These are phyloP conservation scores for Phytophthora brassicae DNA, from an alignment of 352 stramenopile genomes.

Conservation along the genomic window DNA sequence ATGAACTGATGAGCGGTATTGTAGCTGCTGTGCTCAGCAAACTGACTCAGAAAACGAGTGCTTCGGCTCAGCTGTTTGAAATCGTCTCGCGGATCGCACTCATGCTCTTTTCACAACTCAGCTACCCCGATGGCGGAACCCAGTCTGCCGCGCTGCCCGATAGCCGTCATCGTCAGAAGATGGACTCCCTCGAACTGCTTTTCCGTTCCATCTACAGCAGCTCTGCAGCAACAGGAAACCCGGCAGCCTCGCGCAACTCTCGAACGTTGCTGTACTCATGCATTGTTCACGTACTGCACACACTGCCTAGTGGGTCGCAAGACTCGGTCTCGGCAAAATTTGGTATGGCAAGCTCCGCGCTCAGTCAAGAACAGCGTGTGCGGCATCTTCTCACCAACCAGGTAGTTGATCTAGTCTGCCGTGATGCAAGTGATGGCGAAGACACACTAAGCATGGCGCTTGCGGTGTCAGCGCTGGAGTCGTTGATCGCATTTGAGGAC, in stretches of 20 bases:
- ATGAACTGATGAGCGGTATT: constrained; percentile 68
- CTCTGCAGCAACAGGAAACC: constrained; percentile 65
- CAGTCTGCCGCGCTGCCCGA: constrained; percentile 33
- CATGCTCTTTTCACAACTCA: constrained; percentile 59
- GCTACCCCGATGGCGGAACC: constrained; percentile 23
- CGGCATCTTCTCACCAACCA: constrained; percentile 48
- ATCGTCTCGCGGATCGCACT: constrained; percentile 69
- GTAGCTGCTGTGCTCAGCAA: constrained; percentile 63
- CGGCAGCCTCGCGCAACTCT: constrained; percentile 69
- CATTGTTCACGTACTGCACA: constrained; percentile 67
- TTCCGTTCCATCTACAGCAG: constrained; percentile 65
- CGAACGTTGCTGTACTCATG: constrained; percentile 80
- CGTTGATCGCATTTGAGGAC: constrained; percentile 57
- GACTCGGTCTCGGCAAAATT: constrained; percentile 20
- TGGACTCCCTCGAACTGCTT: constrained; percentile 62
- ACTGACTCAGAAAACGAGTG: constrained; percentile 48
- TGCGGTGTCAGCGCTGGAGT: constrained; percentile 70
- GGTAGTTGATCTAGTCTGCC: constrained; percentile 70
- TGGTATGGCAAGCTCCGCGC: constrained; percentile 11
- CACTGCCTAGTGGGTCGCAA: constrained; percentile 29
- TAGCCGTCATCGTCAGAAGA: constrained; percentile 46
- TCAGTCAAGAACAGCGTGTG: constrained; percentile 34
- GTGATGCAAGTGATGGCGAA: constrained; percentile 76
- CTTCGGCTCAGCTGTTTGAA: constrained; percentile 76
- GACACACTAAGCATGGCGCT: constrained; percentile 83